These are phyloP conservation scores for Colletotrichum paranaense DNA, from an alignment of 2,329 filamentous ascomycete species.

Conservation along the genomic window DNA sequence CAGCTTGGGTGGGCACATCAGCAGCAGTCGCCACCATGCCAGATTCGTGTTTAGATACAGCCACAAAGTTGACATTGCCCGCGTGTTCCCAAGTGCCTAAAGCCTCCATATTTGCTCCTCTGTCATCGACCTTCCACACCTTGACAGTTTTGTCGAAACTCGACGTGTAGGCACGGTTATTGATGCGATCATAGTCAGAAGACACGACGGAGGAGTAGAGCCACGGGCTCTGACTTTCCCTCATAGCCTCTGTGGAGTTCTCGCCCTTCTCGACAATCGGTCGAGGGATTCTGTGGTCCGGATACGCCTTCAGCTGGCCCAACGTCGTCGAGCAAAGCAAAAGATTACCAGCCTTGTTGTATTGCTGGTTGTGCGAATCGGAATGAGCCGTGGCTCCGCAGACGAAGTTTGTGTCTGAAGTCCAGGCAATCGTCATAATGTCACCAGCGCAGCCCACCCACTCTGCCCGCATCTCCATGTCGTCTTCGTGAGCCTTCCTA, in stretches of 20 bases:
- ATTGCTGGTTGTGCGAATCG: constrained; percentile 72
- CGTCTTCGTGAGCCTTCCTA: constrained; percentile 61
- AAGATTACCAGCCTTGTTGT: constrained; percentile 73
- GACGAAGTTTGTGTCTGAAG: constrained; percentile 64
- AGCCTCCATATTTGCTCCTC: constrained; percentile 54
- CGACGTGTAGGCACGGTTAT: constrained; percentile 65
- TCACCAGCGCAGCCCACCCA: constrained; percentile 73
- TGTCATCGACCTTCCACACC: constrained; percentile 60
- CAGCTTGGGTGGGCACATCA: constrained; percentile 63
- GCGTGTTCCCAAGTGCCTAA: constrained; percentile 66
- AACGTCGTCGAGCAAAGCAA: constrained; percentile 61
- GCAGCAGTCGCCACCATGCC: constrained; percentile 69
- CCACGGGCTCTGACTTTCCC: constrained; percentile 70
- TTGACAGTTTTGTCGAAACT: constrained; percentile 73
- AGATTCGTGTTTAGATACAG: constrained; percentile 59
- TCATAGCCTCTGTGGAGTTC: constrained; percentile 68
- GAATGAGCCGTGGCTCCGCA: constrained; percentile 73
- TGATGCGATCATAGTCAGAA: constrained; percentile 63
- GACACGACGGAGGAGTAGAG: constrained; percentile 73
- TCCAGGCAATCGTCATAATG: constrained; percentile 68
- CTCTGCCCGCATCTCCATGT: constrained; percentile 60
- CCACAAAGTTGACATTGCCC: constrained; percentile 72
- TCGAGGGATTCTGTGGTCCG: constrained; percentile 68
- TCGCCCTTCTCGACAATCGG: constrained; percentile 64
- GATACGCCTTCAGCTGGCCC: constrained; percentile 60